Evolutionary conservation across 2,329 filamentous ascomycete species (phyloP).

Genomic region (Pestalotiopsis sp.): DNA sequence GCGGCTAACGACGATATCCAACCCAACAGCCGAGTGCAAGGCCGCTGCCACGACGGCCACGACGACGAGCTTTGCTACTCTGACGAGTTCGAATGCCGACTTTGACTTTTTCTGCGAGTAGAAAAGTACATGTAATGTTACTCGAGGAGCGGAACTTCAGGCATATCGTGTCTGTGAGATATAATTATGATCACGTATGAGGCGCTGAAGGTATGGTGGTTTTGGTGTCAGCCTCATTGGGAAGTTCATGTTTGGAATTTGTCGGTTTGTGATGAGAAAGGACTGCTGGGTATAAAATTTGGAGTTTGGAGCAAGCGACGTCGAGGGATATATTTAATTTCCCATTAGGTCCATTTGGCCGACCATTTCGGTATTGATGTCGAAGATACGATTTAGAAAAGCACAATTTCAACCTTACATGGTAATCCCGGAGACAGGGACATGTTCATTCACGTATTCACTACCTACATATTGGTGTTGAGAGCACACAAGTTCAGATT

Average conservation of each 20-base stretch:
- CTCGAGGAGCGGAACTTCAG: background rate
- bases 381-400: background rate
- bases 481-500: no score
- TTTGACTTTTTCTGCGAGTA: slow-evolving; percentile 50
- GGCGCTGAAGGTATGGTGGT: background rate
- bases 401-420: background rate
- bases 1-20: background rate
- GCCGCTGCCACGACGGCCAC: slow-evolving; percentile 30
- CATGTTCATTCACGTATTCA: background rate
- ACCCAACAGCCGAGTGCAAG: slow-evolving; percentile 41
- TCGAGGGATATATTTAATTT: background rate
- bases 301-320: background rate
- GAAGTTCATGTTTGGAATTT: background rate
- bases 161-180: background rate
- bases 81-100: slow-evolving; percentile 43
- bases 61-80: slow-evolving; percentile 30
- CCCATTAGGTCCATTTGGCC: background rate
- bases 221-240: background rate
- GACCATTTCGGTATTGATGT: background rate
- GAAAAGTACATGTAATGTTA: background rate
- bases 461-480: no score
- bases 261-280: background rate
- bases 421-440: background rate
- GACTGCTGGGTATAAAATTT: background rate
- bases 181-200: background rate